phyloP scores from a whole-genome alignment of 148 eudicot species.

The Arctostaphylos glauca region DNA sequence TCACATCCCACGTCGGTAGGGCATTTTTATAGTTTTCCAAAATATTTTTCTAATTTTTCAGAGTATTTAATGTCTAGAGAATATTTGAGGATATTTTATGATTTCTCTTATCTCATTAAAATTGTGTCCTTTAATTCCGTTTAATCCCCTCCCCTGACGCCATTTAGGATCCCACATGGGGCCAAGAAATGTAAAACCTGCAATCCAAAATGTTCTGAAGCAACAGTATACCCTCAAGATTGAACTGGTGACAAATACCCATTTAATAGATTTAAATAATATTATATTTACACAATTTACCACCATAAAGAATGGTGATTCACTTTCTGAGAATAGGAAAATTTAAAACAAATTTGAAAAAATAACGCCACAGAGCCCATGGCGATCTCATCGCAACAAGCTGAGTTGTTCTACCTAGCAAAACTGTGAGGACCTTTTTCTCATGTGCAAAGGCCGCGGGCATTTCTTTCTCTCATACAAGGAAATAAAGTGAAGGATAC shows the following conservation, averaged over 20 bases:
- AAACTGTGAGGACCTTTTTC: neutral
- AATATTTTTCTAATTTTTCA: too few relatives aligned
- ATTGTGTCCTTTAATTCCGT: too few relatives aligned
- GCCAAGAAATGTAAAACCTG: too few relatives aligned
- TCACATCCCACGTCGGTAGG: neutral
- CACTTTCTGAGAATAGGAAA: neutral
- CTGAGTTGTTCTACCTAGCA: conserved; percentile 14
- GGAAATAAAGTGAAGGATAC: neutral
- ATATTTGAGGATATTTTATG: too few relatives aligned
- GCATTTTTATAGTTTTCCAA: too few relatives aligned
- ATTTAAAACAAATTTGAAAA: too few relatives aligned
- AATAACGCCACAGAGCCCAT: neutral
- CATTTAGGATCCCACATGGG: too few relatives aligned
- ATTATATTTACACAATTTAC: neutral
- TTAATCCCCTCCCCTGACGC: too few relatives aligned
- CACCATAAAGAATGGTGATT: neutral
- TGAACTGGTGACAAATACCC: neutral
- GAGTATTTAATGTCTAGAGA: too few relatives aligned
- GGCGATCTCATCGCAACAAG: conserved; percentile 1
- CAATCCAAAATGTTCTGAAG: too few relatives aligned
- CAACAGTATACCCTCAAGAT: too few relatives aligned
- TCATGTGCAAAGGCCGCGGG: neutral
- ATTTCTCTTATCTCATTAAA: too few relatives aligned
- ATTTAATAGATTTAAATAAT: neutral
- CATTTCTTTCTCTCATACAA: neutral